Percentiles rank a stretch among this genome's conserved stretches.
Evolutionary conservation across 169 alveolate species (phyloP).

Genomic region (Perkinsus olseni): DNA sequence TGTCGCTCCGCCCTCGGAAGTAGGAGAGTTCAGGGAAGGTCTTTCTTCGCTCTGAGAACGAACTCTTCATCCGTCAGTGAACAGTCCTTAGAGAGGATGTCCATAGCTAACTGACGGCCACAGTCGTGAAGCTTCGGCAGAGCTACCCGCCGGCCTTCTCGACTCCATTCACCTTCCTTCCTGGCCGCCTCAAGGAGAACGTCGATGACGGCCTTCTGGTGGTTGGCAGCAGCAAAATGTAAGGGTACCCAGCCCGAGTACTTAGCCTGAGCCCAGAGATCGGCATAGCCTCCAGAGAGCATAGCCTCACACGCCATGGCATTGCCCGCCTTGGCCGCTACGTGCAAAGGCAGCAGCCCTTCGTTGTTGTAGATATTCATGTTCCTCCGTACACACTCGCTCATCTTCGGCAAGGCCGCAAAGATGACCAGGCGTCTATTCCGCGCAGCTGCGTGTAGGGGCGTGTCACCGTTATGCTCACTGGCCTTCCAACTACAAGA

Average conservation of each 20-base stretch:
- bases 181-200: neutral
- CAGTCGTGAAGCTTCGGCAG: neutral
- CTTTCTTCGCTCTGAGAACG: neutral
- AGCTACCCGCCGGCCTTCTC: neutral
- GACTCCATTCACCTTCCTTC: neutral
- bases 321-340: neutral
- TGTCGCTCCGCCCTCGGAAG: neutral
- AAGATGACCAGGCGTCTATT: neutral
- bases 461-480: neutral
- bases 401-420: neutral
- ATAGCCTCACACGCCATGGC: neutral
- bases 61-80: neutral
- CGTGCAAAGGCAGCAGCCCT: neutral
- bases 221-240: neutral
- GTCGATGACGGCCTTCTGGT: neutral
- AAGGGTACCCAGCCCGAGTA: neutral
- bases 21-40: slow-evolving; percentile 1
- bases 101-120: neutral
- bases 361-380: neutral
- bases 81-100: neutral
- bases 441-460: neutral
- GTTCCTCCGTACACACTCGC: neutral
- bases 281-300: neutral
- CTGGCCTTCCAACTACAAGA: neutral
- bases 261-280: neutral